Evolutionary conservation across 2,329 filamentous ascomycete genomes (phyloP).

Genomic region (Venturiaceae sp.): DNA sequence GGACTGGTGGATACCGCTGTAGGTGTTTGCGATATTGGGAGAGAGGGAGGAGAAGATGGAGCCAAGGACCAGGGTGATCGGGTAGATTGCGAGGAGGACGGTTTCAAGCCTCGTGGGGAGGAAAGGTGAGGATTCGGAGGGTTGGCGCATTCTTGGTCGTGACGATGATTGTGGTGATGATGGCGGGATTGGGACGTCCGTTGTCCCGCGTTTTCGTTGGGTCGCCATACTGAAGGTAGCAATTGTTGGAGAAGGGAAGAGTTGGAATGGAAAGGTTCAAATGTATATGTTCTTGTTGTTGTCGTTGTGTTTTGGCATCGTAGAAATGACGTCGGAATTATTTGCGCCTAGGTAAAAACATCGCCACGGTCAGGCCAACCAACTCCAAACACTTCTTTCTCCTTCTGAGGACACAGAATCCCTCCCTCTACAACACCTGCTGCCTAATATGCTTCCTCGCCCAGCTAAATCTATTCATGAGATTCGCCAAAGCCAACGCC

Average conservation of each 20-base stretch:
- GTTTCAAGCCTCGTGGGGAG: slow-evolving; percentile 62
- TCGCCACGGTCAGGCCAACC: not conserved
- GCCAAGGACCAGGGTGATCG: slow-evolving; percentile 67
- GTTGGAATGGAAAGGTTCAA: not conserved
- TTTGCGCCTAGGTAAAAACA: not conserved
- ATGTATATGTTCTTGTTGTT: too few species aligned
- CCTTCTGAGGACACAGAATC: not conserved
- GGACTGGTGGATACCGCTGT: slow-evolving; percentile 53
- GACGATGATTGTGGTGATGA: not conserved
- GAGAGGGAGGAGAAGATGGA: slow-evolving; percentile 72
- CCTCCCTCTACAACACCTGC: not conserved
- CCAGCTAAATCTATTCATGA: too few species aligned
- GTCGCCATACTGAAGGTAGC: not conserved
- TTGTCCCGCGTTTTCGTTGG: not conserved
- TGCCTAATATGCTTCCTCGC: not conserved
- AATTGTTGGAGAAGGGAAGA: not conserved
- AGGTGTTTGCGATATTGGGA: slow-evolving; percentile 64
- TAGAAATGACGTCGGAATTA: not conserved
- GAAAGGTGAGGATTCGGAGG: slow-evolving; percentile 35
- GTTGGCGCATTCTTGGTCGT: slow-evolving; percentile 1
- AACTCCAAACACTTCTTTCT: not conserved
- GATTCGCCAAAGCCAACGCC: too few species aligned
- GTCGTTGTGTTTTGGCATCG: not conserved
- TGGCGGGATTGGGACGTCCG: not conserved
- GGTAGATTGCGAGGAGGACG: slow-evolving; percentile 60